A percentile compares a stretch with the other conserved stretches of the same genome.
Conservation (phyloP, 1,284 basidiomycete genomes). For the Trametes sp. region DNA sequence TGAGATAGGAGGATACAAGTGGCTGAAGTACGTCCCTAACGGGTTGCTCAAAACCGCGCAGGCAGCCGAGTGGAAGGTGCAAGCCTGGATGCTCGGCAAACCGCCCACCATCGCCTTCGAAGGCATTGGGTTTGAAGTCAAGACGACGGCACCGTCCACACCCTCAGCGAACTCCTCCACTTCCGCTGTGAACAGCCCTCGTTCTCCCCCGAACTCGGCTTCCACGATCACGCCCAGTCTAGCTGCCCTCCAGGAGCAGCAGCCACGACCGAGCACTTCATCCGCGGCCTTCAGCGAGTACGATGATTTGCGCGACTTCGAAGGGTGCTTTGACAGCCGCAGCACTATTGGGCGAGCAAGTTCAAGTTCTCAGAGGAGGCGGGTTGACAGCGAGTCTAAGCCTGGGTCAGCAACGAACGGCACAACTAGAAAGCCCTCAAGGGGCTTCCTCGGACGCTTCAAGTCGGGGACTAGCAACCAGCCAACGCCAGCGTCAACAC, state of each 20-base stretch:
- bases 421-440: constrained; percentile 65
- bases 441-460: constrained; percentile 68
- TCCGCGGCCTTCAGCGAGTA: constrained; percentile 80
- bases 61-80: constrained; percentile 96
- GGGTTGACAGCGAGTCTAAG: constrained; percentile 46
- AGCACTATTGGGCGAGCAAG: constrained; percentile 66
- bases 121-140: constrained; percentile 77
- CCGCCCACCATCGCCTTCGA: constrained; percentile 83
- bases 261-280: constrained; percentile 38
- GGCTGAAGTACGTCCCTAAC: constrained; percentile 96
- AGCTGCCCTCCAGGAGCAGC: constrained; percentile 40
- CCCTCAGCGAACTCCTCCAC: constrained; percentile 29
- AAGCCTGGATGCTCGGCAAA: constrained; percentile 96
- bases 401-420: constrained; percentile 28
- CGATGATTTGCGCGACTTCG: constrained; percentile 84
- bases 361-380: constrained; percentile 43
- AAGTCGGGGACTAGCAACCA: constrained; percentile 50
- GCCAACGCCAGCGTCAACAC: constrained; percentile 49
- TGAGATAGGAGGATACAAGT: constrained; percentile 81
- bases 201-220: constrained; percentile 22
- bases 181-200: constrained; percentile 21
- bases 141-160: constrained; percentile 37
- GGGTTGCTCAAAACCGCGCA: constrained; percentile 94
- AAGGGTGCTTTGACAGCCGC: constrained; percentile 81
- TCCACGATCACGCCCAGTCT: constrained; percentile 25